These are phyloP conservation scores for Hygrocybe punicea DNA, from an alignment of 768 basidiomycete species.

Conservation along the genomic window DNA sequence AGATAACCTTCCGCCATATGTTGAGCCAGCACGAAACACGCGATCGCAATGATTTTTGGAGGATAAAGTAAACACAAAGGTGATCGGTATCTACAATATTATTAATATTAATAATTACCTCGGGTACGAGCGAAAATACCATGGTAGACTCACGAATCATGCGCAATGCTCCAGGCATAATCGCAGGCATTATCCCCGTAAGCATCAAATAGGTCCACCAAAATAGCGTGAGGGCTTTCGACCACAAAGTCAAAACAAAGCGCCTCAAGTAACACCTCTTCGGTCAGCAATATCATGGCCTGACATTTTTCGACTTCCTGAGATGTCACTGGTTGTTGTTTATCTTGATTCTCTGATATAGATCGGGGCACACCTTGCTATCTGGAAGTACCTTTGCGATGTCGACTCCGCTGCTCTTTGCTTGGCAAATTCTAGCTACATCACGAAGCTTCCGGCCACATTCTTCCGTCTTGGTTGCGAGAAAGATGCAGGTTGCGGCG, in stretches of 20 bases:
- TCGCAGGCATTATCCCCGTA: slow-evolving; percentile 56
- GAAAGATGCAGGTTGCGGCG: slow-evolving; percentile 81
- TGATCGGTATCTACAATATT: slow-evolving; percentile 63
- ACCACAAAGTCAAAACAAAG: slow-evolving; percentile 85
- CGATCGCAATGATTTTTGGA: slow-evolving; percentile 68
- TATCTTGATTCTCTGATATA: slow-evolving; percentile 1
- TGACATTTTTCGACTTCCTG: slow-evolving; percentile 78
- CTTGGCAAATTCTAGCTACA: slow-evolving; percentile 69
- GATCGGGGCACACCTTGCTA: slow-evolving; percentile 51
- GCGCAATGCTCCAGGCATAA: slow-evolving; percentile 81
- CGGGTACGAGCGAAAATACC: slow-evolving; percentile 15
- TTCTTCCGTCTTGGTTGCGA: slow-evolving; percentile 91
- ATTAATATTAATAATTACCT: slow-evolving; percentile 7
- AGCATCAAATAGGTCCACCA: slow-evolving; percentile 69
- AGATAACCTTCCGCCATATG: slow-evolving; percentile 68
- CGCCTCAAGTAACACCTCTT: slow-evolving; percentile 76
- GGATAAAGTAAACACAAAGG: slow-evolving; percentile 71
- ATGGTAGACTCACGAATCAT: slow-evolving; percentile 64
- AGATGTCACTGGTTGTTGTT: slow-evolving; percentile 5
- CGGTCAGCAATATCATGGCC: slow-evolving; percentile 63
- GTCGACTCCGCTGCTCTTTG: slow-evolving; percentile 60
- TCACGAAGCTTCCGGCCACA: slow-evolving; percentile 84
- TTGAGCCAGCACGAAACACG: slow-evolving; percentile 76
- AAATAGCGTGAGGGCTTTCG: slow-evolving; percentile 68
- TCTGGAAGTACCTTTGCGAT: slow-evolving; percentile 56